Base-by-base conservation (phyloP, 1,284 basidiomycete genomes). In the Marasmius tenuissimus region DNA sequence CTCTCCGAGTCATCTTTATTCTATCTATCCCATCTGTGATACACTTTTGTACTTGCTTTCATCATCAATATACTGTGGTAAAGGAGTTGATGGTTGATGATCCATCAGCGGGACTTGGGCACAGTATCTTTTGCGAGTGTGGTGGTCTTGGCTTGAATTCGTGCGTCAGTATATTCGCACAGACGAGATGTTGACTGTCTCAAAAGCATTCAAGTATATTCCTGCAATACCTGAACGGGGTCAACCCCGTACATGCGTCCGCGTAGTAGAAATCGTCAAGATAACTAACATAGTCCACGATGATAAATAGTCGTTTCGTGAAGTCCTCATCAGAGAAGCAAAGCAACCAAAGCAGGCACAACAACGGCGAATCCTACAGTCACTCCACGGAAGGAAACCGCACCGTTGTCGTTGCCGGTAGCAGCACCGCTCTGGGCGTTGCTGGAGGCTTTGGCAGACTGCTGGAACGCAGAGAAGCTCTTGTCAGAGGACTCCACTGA, bases 401-500 rank as follows among this genome's bases (percentile, higher is more conserved):
- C 51, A 22, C 49, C 39, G 33, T 55, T 57, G 3, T 34, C 47
- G 39, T 2, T 5, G 11, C 5, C 47, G 35, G 27, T 72, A 50
- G 50, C 7, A 16, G 22, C 34, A 35, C 50, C 50, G 8, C 4
- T 51, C 14, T 18, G 7, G 20, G 50, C 33, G 34, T 5, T 11
- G 51, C 38, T 38, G 33, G 27, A 35, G 38, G 70, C 72, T 59
- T 67, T 67, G 7, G 77, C 76, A 34, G 65, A 64, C 0, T 72
- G 69, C 56, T 75, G 65, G 73, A 80, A 84, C 1, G 79, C 80
- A 11, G 69, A 73, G 67, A 82, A 83, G 61, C 71, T 81, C 65
- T 79, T 78, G 45, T 65, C 63, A 35, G 67, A 61, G 14, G 59
- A 58, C 39, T 70, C 62, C 6, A 70, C 66, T 4, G 75, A 70